Base-by-base conservation (phyloP, 1,139 yeast genomes). In the Geotrichum siamense region DNA sequence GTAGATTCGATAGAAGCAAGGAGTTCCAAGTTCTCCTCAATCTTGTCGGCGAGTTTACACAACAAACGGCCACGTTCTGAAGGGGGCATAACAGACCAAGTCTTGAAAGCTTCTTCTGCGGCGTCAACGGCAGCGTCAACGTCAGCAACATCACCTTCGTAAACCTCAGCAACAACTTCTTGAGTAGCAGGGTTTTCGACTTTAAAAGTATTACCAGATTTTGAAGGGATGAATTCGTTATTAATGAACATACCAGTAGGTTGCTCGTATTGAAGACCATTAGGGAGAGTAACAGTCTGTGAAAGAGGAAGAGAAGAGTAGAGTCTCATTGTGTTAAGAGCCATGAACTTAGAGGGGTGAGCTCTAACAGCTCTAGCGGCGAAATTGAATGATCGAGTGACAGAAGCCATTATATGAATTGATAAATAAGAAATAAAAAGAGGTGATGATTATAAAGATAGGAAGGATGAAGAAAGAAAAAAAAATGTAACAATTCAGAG, bases 1-100 rank as follows among this genome's bases (percentile, higher is more conserved):
- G 84, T 72, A 20, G 91, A 78, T 67, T 83, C 94, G 55, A 83
- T 74, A 33, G 82, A 68, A n/a, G 84, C 76, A 44, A 82, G 57
- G 38, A 75, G 62, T 41, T 81, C 85, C 51, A 71, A 65, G 55
- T 82, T 71, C 53, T 73, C 69, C 57, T 76, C 82, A 58, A 83
- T 62, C 53, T 75, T 62, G 52, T 79, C 82, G 33, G 89, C 91
- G 44, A 83, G 67, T 65, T 78, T 79, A 67, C 60, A 60, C 54
- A 83, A 67, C 45, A 76, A 72, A 43, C 64, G 61, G 20, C 79
- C 82, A 60, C 87, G 76, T 50, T 70, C 72, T 38, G 70, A 71
- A 30, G 76, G 75, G 51, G 73, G 75, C 28, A 52, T 52, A 37
- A 58, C 56, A 42, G 72, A 61, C 79, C 80, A 76, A 46, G 64